Conservation (phyloP, 768 basidiomycete genomes). For the Termitomyces sp. region DNA sequence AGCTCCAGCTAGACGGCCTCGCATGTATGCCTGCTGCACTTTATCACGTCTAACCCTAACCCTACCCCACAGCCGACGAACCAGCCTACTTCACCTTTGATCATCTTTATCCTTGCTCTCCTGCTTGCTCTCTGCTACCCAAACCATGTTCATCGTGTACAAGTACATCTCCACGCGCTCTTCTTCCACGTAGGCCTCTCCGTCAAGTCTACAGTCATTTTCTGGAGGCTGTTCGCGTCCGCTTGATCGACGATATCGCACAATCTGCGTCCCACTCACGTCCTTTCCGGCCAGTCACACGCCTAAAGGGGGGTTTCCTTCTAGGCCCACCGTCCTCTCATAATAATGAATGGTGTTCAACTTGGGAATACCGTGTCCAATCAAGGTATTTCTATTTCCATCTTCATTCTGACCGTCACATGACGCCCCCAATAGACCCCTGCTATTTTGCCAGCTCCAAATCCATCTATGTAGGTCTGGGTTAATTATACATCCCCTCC, state of each 20-base stretch:
- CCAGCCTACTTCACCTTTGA: conserved; percentile 38
- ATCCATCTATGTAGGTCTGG: conserved; percentile 36
- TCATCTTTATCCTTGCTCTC: conserved; percentile 49
- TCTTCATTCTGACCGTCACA: neutral
- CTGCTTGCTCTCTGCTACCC: conserved; percentile 32
- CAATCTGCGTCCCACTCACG: conserved; percentile 29
- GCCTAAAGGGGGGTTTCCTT: conserved; percentile 61
- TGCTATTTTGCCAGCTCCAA: conserved; percentile 57
- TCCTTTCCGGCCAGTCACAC: conserved; percentile 31
- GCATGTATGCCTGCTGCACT: conserved; percentile 34
- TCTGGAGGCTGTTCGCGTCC: conserved; percentile 55
- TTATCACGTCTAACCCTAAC: conserved; percentile 16
- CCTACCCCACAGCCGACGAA: conserved; percentile 32
- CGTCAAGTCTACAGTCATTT: conserved; percentile 44
- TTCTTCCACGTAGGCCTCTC: conserved; percentile 38
- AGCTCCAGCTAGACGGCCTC: conserved; percentile 43
- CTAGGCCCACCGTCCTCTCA: conserved; percentile 33
- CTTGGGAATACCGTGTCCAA: conserved; percentile 53
- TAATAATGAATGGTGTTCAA: conserved; percentile 55
- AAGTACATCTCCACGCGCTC: conserved; percentile 12
- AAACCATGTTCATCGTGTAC: conserved; percentile 35
- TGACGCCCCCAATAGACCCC: conserved; percentile 36
- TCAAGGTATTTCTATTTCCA: conserved; percentile 31
- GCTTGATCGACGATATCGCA: conserved; percentile 49
- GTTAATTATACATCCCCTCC: conserved; percentile 61